Conservation (phyloP, 2,329 filamentous ascomycete species). For the Hypoxylon sp. region DNA sequence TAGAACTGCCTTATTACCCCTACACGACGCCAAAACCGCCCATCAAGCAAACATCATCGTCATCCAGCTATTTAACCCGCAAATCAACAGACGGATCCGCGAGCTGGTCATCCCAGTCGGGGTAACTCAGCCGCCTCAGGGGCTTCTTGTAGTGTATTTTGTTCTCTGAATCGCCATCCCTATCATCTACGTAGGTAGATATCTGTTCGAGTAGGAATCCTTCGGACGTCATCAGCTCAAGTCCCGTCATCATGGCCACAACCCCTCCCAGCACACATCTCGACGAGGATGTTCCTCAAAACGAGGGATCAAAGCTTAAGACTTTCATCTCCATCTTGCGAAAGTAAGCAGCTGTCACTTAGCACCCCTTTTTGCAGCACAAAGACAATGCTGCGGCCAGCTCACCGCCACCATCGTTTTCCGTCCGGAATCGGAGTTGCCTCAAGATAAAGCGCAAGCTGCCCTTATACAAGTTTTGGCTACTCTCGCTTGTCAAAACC, state of each 20-base stretch:
- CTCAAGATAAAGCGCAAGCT: constrained; percentile 16
- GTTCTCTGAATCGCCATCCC: constrained; percentile 1
- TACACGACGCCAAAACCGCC: constrained; percentile 11
- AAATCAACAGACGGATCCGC: constrained; percentile 18
- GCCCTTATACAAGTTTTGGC: background rate
- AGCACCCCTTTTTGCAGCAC: constrained; percentile 4
- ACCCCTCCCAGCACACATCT: constrained; percentile 45
- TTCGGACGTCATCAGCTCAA: constrained; percentile 11
- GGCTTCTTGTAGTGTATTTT: constrained; percentile 15
- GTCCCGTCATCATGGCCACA: constrained; percentile 47
- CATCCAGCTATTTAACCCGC: constrained; percentile 8
- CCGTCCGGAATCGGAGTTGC: constrained; percentile 47
- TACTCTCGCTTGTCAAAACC: background rate
- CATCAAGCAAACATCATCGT: constrained; percentile 15
- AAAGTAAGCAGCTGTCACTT: constrained; percentile 74
- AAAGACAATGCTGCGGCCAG: background rate
- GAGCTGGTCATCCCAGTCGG: constrained; percentile 35
- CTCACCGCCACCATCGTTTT: constrained; percentile 35
- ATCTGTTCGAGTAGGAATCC: constrained; percentile 5
- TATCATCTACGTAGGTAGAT: constrained; percentile 8
- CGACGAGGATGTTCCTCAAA: constrained; percentile 61
- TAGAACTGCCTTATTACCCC: constrained; percentile 2
- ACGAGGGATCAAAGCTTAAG: constrained; percentile 89
- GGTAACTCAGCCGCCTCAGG: constrained; percentile 28
- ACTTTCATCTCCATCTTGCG: constrained; percentile 90